A percentile compares a stretch with the other conserved stretches of the same genome.
Conservation (phyloP, 2,329 filamentous ascomycete species). For the Fusarium albidum region DNA sequence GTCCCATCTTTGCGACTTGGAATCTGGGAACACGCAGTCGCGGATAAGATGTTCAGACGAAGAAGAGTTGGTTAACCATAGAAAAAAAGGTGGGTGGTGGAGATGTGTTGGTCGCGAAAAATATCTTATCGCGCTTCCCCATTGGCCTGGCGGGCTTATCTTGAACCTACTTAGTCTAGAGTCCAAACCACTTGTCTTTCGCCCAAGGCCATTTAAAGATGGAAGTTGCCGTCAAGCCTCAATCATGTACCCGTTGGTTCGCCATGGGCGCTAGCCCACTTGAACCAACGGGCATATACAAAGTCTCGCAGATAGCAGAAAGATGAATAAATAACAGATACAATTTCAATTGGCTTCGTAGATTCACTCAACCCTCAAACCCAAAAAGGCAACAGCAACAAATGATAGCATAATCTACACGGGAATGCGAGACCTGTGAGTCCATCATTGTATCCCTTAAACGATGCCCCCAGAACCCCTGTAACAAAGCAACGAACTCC, state of each 20-base stretch:
- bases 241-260: no score
- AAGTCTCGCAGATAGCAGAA: not conserved
- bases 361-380: constrained; percentile 7
- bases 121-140: constrained; percentile 38
- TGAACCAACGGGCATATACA: no score
- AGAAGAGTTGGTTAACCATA: constrained; percentile 23
- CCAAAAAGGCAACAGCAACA: constrained; percentile 10
- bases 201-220: constrained; percentile 16
- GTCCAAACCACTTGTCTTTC: constrained; percentile 20
- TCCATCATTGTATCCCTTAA: constrained; percentile 4
- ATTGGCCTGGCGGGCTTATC: constrained; percentile 35
- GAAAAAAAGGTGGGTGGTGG: constrained; percentile 44
- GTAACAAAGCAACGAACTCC: constrained; percentile 31
- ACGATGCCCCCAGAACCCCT: constrained; percentile 20
- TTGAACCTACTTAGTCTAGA: not conserved
- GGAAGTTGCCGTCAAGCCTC: not conserved
- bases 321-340: not conserved
- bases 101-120: constrained; percentile 32
- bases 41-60: constrained; percentile 13
- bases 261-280: no score
- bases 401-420: constrained; percentile 35
- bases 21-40: constrained; percentile 13
- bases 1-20: constrained; percentile 43
- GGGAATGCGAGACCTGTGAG: constrained; percentile 15
- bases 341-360: not conserved